Evolutionary conservation across 768 basidiomycete species (phyloP), one percentile per base, ranked within the genome.

Genomic region (Coprinopsis sp.): DNA sequence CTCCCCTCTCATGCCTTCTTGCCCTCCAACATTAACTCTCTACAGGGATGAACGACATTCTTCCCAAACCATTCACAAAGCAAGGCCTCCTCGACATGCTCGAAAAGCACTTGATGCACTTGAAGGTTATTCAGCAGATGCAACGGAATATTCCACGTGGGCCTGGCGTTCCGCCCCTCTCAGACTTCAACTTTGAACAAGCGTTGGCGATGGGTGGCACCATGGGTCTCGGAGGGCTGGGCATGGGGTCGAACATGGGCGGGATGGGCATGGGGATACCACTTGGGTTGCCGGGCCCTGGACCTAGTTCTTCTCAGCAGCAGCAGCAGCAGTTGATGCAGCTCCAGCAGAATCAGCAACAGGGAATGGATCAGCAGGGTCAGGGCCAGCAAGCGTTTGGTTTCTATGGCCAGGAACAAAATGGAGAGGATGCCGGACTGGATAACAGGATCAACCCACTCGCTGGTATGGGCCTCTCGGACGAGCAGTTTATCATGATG

Each of bases 11-110:
- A 3, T 12, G 47, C 11, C 3, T 34, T 19, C 2, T n/a, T 33
- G 27, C 7, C 36, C 10, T 23, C 16, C 13, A 7, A 40, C 23
- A 22, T 29, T 11, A 6, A 31, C 11, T 11, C 16, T 16, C 46
- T 23, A 23, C 58, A 72, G 87, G 93, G 14, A 97, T 97, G 94
- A 97, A 94, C 64, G 94, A 97, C 66, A 87, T 96, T 47, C 71
- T 98, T 14, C 88, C 93, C 6, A 98, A 98, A 64, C 95, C 95
- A 3, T 98, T 98, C 68, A 95, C 90, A n/a, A 91, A 91, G 63
- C 83, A 93, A 59, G 87, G 88, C 13, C 69, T 98, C 24, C 68
- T 94, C 37, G 84, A 86, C 52, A 93, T 97, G 82, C 83, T 98
- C 51, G 95, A 98, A 84, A 92, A 90, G 79, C 90, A 93, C 58